These are phyloP conservation scores for Colletotrichum orbiculare DNA, from an alignment of 2,329 filamentous ascomycete species.

Conservation along the genomic window DNA sequence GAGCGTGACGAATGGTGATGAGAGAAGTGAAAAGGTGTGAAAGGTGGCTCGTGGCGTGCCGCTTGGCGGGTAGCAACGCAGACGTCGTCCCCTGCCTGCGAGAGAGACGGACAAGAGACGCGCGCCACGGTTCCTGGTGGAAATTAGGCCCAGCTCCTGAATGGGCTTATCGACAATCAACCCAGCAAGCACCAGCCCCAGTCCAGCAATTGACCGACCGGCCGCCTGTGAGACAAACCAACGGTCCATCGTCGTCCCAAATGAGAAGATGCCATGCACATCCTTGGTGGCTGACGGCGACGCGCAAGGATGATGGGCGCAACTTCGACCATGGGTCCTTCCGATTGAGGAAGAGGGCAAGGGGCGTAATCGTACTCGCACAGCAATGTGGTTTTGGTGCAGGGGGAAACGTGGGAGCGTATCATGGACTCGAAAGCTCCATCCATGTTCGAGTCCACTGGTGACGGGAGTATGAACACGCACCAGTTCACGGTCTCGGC, in stretches of 20 bases:
- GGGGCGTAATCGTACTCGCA: background rate
- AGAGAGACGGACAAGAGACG: conserved; percentile 13
- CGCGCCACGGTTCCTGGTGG: conserved; percentile 34
- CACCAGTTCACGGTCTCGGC: too few relatives aligned
- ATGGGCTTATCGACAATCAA: conserved; percentile 6
- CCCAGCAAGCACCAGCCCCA: too few relatives aligned
- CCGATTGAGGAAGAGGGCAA: background rate
- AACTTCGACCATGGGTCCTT: background rate
- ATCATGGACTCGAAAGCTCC: conserved; percentile 13
- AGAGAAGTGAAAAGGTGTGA: background rate
- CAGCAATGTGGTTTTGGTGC: background rate
- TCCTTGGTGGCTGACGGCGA: too few relatives aligned
- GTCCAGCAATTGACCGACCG: too few relatives aligned
- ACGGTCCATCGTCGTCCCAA: too few relatives aligned
- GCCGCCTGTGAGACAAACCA: too few relatives aligned
- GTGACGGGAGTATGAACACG: too few relatives aligned
- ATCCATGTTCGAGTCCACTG: conserved; percentile 9
- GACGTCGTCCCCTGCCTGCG: conserved; percentile 17
- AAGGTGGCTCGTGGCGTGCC: conserved; percentile 17
- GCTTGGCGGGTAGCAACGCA: conserved; percentile 29
- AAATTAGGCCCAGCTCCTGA: conserved; percentile 30
- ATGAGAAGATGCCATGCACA: too few relatives aligned
- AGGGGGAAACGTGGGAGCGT: conserved; percentile 11
- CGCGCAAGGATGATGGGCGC: too few relatives aligned
- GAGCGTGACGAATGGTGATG: background rate